Percentiles rank a stretch among this genome's conserved stretches.
phyloP scores from a whole-genome alignment of 164 flowering plant species.

The Buxus sempervirens region DNA sequence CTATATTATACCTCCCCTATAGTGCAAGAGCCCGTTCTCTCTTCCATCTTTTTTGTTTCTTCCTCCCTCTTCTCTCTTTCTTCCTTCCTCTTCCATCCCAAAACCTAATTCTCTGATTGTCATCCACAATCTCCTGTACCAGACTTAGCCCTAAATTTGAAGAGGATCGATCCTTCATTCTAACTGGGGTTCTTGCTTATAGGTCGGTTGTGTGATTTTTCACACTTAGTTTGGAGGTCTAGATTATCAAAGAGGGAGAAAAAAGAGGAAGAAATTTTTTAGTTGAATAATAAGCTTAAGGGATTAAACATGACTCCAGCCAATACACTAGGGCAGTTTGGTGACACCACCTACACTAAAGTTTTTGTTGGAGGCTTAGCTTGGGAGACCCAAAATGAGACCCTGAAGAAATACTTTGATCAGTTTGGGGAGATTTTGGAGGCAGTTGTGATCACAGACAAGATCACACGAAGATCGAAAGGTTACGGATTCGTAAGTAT shows the following conservation, averaged over 20 bases:
- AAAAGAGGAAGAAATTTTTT: background rate
- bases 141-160: conserved; percentile 16
- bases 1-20: conserved; percentile 39
- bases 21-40: conserved; percentile 26
- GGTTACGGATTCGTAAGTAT: conserved; percentile 92
- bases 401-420: conserved; percentile 85
- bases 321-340: conserved; percentile 53
- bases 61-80: conserved; percentile 14
- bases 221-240: conserved; percentile 8
- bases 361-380: conserved; percentile 97
- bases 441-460: conserved; percentile 93
- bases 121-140: conserved; percentile 9
- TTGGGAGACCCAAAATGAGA: conserved; percentile 91
- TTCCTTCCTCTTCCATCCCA: conserved; percentile 18
- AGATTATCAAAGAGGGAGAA: background rate
- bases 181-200: conserved; percentile 10
- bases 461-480: conserved; percentile 89
- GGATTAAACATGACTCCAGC: conserved; percentile 44
- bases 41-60: conserved; percentile 26
- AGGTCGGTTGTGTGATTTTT: background rate
- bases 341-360: conserved; percentile 91
- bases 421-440: conserved; percentile 95
- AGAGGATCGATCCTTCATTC: conserved; percentile 15
- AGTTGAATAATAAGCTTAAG: conserved; percentile 1
- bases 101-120: conserved; percentile 25